Conservation (phyloP, 352 stramenopile species). For the Phytophthora rubi region DNA sequence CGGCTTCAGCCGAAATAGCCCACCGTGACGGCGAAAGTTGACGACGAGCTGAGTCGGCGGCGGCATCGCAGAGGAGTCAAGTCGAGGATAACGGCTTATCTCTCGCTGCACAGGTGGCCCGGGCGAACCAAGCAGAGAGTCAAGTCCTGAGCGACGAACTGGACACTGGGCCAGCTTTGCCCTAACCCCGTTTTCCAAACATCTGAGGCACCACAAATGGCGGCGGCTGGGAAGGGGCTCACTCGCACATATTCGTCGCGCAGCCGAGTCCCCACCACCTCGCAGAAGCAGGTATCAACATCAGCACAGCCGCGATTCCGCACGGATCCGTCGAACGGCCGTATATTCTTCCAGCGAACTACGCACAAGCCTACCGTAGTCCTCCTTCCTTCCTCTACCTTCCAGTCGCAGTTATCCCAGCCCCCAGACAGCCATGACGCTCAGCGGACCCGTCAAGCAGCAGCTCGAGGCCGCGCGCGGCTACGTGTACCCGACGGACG, state of each 20-base stretch:
- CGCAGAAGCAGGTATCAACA: slow-evolving; percentile 33
- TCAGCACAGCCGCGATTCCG: slow-evolving; percentile 6
- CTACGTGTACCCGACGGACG: slow-evolving; percentile 47
- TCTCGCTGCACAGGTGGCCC: neutral
- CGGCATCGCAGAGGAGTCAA: neutral
- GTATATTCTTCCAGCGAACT: slow-evolving; percentile 18
- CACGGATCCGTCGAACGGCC: slow-evolving; percentile 35
- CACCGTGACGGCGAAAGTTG: neutral
- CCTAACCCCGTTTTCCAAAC: neutral
- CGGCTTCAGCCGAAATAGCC: neutral
- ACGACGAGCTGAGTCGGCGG: neutral
- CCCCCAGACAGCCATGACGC: slow-evolving; percentile 44
- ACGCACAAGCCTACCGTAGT: slow-evolving; percentile 28
- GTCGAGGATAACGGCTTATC: neutral
- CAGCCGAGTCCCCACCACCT: slow-evolving; percentile 18
- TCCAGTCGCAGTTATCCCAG: slow-evolving; percentile 28
- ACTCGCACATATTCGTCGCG: slow-evolving; percentile 26
- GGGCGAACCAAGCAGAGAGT: neutral
- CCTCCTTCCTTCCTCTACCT: slow-evolving; percentile 10
- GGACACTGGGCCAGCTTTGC: neutral
- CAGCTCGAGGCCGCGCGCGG: slow-evolving; percentile 48
- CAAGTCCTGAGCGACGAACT: neutral
- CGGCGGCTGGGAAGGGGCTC: slow-evolving; percentile 14
- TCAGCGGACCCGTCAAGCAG: slow-evolving; percentile 55
- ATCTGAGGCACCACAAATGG: neutral